These are phyloP conservation scores for Botrytis pseudocinerea DNA, from an alignment of 2,329 filamentous ascomycete species.

Conservation along the genomic window DNA sequence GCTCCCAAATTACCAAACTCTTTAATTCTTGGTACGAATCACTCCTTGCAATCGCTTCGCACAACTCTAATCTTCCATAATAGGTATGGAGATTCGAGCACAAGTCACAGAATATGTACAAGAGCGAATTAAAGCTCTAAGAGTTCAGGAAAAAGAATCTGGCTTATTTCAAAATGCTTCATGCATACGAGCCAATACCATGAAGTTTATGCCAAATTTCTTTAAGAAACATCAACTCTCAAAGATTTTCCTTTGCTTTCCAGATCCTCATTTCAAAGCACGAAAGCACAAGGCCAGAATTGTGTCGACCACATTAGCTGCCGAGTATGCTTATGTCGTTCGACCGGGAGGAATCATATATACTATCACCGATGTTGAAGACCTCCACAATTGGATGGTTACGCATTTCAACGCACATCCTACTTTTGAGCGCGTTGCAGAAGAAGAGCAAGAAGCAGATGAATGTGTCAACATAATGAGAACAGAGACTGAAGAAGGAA, in stretches of 20 bases:
- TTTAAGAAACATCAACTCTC: conserved; percentile 78
- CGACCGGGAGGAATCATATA: conserved; percentile 84
- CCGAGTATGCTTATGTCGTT: conserved; percentile 89
- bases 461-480: conserved; percentile 73
- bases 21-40: conserved; percentile 70
- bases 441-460: conserved; percentile 67
- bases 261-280: conserved; percentile 96
- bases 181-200: conserved; percentile 88
- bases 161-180: conserved; percentile 79
- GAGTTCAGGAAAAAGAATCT: conserved; percentile 58
- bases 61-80: conserved; percentile 24
- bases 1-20: conserved; percentile 78
- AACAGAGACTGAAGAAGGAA: conserved; percentile 91
- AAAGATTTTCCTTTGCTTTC: conserved; percentile 97
- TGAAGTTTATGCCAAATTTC: conserved; percentile 99
- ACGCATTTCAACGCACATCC: conserved; percentile 76
- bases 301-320: conserved; percentile 81
- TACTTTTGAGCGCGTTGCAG: conserved; percentile 73
- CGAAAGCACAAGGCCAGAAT: conserved; percentile 97
- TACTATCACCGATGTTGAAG: conserved; percentile 96
- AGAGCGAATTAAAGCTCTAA: conserved; percentile 80
- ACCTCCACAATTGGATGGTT: conserved; percentile 92
- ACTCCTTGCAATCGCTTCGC: background rate
- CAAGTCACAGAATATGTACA: conserved; percentile 90
- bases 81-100: conserved; percentile 87